Conservation (phyloP, 2,329 filamentous ascomycete genomes). For the Endothia cerciana region DNA sequence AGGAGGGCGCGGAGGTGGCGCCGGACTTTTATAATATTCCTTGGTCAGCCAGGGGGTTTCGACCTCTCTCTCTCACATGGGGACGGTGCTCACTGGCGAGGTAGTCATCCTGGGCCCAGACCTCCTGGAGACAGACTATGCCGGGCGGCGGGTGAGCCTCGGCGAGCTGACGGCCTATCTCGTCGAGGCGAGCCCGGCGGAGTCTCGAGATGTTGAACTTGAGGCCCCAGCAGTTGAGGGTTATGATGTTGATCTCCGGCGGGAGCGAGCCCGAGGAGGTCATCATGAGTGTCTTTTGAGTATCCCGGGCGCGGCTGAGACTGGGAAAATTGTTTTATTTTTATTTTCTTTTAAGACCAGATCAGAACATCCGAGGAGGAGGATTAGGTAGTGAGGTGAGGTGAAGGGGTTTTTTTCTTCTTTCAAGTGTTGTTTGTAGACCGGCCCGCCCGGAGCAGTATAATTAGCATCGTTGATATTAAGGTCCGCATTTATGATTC, state of each 20-base stretch:
- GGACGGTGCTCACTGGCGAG: constrained; percentile 60
- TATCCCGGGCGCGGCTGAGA: neutral
- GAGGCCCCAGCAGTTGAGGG: constrained; percentile 96
- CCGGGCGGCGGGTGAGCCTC: constrained; percentile 69
- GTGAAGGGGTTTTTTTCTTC: neutral
- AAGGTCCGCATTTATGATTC: neutral
- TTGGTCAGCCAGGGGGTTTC: constrained; percentile 61
- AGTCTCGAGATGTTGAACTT: constrained; percentile 77
- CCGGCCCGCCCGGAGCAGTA: no score
- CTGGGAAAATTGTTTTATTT: no score
- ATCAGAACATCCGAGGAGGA: no score
- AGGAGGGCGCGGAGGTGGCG: constrained; percentile 71
- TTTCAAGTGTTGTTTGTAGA: neutral
- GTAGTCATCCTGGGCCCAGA: constrained; percentile 88
- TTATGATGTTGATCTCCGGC: constrained; percentile 75
- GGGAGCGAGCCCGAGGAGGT: constrained; percentile 42
- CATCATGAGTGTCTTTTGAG: constrained; percentile 29
- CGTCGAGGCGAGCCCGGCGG: constrained; percentile 74
- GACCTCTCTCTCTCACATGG: constrained; percentile 52
- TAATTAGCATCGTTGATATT: no score
- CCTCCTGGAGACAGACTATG: constrained; percentile 94
- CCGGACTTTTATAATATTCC: constrained; percentile 64
- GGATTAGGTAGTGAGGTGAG: no score
- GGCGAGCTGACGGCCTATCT: constrained; percentile 83
- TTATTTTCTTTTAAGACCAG: no score